Percentiles rank a stretch among this genome's conserved stretches.
These are phyloP conservation scores for Rosa lucieae DNA, from an alignment of 306 rosid species.

Conservation along the genomic window DNA sequence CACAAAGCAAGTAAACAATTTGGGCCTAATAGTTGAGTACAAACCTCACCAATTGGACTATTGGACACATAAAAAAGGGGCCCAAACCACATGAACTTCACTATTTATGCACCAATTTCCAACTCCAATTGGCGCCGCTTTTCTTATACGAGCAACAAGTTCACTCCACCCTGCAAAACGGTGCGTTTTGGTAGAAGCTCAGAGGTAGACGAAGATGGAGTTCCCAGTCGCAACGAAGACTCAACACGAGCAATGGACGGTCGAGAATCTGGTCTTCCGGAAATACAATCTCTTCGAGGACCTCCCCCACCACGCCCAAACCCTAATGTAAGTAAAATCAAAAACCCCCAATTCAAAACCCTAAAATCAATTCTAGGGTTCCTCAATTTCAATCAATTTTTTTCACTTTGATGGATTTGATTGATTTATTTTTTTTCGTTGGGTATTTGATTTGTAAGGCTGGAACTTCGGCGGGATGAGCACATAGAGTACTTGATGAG, in stretches of 20 bases:
- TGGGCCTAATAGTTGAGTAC: too few relatives aligned
- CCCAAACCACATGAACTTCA: neutral
- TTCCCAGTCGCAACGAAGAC: slow-evolving; percentile 41
- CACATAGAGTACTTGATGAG: slow-evolving; percentile 60
- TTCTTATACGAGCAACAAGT: too few relatives aligned
- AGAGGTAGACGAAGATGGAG: slow-evolving; percentile 30
- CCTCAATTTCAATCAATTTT: neutral
- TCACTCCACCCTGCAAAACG: neutral
- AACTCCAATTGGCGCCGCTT: neutral
- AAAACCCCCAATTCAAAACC: neutral
- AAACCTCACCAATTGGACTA: too few relatives aligned
- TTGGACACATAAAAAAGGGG: neutral
- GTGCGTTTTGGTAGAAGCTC: neutral
- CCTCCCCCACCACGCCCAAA: slow-evolving; percentile 54
- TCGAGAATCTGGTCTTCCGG: slow-evolving; percentile 51
- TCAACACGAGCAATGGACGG: slow-evolving; percentile 64
- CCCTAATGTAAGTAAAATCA: slow-evolving; percentile 35
- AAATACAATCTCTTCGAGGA: slow-evolving; percentile 48
- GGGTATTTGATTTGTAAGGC: slow-evolving; percentile 33
- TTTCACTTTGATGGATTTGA: too few relatives aligned
- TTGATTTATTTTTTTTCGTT: neutral
- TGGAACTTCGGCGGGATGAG: slow-evolving; percentile 74
- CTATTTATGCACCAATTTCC: neutral
- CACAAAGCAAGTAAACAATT: too few relatives aligned
- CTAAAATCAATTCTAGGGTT: neutral